Conservation (phyloP, 805 yeast species). For the Hanseniaspora lindneri region DNA sequence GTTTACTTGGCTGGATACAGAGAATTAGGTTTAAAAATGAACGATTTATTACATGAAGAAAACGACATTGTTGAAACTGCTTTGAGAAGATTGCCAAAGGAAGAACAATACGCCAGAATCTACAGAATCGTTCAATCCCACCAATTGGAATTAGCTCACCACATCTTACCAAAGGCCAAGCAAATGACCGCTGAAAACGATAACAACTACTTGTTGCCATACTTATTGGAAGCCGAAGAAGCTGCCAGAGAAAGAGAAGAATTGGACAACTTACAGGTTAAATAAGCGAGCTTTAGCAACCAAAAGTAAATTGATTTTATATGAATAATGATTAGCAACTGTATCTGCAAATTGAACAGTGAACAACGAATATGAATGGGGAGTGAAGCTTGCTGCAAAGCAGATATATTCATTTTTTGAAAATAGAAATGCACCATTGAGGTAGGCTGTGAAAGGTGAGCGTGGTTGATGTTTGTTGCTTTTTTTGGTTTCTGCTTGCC, state of each 20-base stretch:
- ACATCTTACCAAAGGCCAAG: constrained; percentile 69
- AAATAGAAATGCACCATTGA: no score
- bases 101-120: constrained; percentile 78
- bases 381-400: no score
- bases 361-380: background rate
- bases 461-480: no score
- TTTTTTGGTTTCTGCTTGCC: no score
- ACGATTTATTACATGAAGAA: constrained; percentile 83
- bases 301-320: background rate
- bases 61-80: constrained; percentile 79
- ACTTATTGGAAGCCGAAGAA: constrained; percentile 86
- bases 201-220: constrained; percentile 71
- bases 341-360: background rate
- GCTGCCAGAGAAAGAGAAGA: constrained; percentile 79
- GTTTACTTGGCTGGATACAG: constrained; percentile 79
- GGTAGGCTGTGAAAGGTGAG: no score
- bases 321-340: background rate
- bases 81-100: constrained; percentile 70
- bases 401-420: no score
- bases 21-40: constrained; percentile 81
- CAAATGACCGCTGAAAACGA: constrained; percentile 72
- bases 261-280: constrained; percentile 60
- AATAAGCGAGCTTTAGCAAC: constrained; percentile 15
- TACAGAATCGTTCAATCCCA: constrained; percentile 87
- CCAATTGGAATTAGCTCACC: constrained; percentile 75